Conservation (phyloP, 2,329 filamentous ascomycete genomes). For the Proliferodiscus dingleyae region DNA sequence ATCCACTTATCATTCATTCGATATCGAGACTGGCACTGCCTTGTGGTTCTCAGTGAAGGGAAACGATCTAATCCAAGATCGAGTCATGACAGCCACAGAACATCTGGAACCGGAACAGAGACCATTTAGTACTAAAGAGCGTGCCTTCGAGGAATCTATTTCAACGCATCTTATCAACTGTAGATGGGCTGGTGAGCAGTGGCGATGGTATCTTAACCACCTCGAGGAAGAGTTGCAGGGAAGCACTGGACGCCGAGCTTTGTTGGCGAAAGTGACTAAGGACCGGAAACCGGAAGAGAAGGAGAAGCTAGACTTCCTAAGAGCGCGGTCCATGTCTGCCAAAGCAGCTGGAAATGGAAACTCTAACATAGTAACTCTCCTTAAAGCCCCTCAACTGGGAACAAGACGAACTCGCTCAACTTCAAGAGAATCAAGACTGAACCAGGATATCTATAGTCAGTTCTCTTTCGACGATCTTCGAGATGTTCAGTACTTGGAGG, state of each 20-base stretch:
- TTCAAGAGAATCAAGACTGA: neutral
- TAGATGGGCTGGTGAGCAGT: slow-evolving; percentile 37
- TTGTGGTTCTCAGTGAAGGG: slow-evolving; percentile 36
- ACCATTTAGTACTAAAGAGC: slow-evolving; percentile 5
- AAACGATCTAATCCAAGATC: slow-evolving; percentile 30
- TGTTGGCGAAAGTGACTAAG: neutral
- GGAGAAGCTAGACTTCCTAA: neutral
- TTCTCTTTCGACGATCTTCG: slow-evolving; percentile 32
- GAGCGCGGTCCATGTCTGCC: no score
- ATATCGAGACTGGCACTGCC: slow-evolving; percentile 28
- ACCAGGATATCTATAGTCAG: neutral
- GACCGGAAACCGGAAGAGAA: neutral
- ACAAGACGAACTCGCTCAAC: neutral
- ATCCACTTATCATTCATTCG: slow-evolving; percentile 35
- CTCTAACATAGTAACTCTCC: neutral
- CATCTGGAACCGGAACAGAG: neutral
- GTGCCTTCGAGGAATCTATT: slow-evolving; percentile 25
- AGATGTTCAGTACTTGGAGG: slow-evolving; percentile 31
- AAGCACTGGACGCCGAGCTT: neutral
- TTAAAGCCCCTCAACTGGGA: neutral
- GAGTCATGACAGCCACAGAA: slow-evolving; percentile 18
- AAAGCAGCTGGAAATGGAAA: neutral
- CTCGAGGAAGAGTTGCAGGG: slow-evolving; percentile 32
- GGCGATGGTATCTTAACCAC: slow-evolving; percentile 38
- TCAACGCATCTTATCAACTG: slow-evolving; percentile 32